Conservation (phyloP, 306 rosid species). For the Ochetophila trinervis region DNA sequence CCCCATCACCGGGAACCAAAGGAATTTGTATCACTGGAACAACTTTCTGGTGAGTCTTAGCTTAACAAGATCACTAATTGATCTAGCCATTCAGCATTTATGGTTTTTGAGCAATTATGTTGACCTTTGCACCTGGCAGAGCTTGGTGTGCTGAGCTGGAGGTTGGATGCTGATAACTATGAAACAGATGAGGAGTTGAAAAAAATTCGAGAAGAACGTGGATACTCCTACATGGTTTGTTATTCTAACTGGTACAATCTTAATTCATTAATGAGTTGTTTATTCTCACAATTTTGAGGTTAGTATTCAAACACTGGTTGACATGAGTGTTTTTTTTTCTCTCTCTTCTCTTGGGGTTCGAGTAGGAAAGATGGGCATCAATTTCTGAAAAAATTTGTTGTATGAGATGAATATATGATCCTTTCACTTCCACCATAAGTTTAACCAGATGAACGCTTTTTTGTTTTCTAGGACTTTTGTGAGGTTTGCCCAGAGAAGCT, state of each 20-base stretch:
- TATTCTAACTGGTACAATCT: conserved; percentile 3
- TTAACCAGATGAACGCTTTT: conserved; percentile 21
- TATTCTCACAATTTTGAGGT: neutral
- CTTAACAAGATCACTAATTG: conserved; percentile 11
- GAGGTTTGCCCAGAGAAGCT: conserved; percentile 91
- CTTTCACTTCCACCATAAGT: neutral
- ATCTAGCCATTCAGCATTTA: neutral
- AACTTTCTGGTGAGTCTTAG: conserved; percentile 57
- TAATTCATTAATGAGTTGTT: neutral
- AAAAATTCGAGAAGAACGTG: conserved; percentile 88
- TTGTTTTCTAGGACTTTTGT: conserved; percentile 67
- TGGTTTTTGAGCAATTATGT: conserved; percentile 7
- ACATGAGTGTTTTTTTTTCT: no score
- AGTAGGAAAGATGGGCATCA: no score
- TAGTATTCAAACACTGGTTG: no score
- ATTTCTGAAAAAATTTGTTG: no score
- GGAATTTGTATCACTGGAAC: conserved; percentile 73
- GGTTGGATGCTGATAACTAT: conserved; percentile 69
- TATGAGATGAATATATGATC: no score
- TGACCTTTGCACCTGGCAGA: conserved; percentile 41
- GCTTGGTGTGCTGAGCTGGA: conserved; percentile 99
- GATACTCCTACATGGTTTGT: conserved; percentile 82
- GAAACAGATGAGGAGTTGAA: conserved; percentile 87
- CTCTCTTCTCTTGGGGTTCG: no score
- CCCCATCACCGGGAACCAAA: conserved; percentile 88